Conservation (phyloP, 192 early-diverging fungal genomes). For the Chytriomyces sp. region DNA sequence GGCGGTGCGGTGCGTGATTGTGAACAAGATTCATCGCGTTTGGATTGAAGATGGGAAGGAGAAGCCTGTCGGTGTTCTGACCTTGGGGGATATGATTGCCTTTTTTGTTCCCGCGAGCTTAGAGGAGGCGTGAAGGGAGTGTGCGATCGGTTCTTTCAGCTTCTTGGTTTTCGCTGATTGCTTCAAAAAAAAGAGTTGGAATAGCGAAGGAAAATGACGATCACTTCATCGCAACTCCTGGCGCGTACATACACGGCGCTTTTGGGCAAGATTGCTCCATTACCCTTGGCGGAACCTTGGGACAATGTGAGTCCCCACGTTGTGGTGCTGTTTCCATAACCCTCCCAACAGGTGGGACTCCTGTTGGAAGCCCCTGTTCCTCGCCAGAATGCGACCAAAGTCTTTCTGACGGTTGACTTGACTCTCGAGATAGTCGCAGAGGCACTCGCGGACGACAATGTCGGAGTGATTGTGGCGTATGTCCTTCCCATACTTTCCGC, state of each 20-base stretch:
- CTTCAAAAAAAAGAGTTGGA: too few relatives aligned
- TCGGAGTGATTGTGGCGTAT: conserved; percentile 91
- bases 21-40: conserved; percentile 57
- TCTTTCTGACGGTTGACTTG: conserved; percentile 94
- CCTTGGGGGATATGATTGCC: conserved; percentile 67
- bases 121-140: too few relatives aligned
- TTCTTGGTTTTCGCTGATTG: too few relatives aligned
- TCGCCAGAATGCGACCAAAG: conserved; percentile 62
- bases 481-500: conserved; percentile 90
- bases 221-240: conserved; percentile 6
- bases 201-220: too few relatives aligned
- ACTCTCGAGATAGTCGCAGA: conserved; percentile 77
- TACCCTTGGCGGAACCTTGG: conserved; percentile 26
- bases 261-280: conserved; percentile 15
- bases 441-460: conserved; percentile 69
- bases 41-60: conserved; percentile 69
- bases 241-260: neutral
- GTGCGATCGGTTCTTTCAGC: too few relatives aligned
- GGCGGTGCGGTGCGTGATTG: conserved; percentile 56
- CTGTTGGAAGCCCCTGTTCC: conserved; percentile 86
- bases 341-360: conserved; percentile 66
- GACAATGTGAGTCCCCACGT: conserved; percentile 35
- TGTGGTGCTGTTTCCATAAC: too few relatives aligned
- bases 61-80: conserved; percentile 68
- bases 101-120: conserved; percentile 47